Evolutionary conservation across 148 eudicot species (phyloP), one percentile per base, ranked within the genome.

Genomic region (Nepenthes gracilis): DNA sequence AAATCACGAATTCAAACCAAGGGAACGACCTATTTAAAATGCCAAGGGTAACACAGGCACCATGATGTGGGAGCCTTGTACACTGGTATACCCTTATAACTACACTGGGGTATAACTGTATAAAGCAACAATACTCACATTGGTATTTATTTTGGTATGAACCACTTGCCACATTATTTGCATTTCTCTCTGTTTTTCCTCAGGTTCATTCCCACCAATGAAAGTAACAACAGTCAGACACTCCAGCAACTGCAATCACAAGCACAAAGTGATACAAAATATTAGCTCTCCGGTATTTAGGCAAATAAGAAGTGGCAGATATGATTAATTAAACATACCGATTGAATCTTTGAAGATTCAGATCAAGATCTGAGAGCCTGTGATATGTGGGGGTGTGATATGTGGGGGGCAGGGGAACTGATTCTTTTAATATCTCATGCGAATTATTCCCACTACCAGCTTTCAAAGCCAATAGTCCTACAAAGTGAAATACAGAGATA

Each of bases 101-200:
- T 23, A 23, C 1, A 8, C 45, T 40, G 45, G 8, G 8, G 8
- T 4, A 4, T 40, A 40, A 40, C 8, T 40, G 32, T 50, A 61
- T 9, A n/a, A 23, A 12, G 56, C 5, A 50, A 37, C n/a, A 2
- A 54, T 1, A 64, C 96, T 40, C 81, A 93, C 99, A 75, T 93
- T 93, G 63, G 84, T 50, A 60, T 84, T 85, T 70, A 85, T 61
- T 77, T 93, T 93, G 37, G 95, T 95, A 62, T 81, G 85, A 70
- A 83, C 87, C 66, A 93, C 85, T 76, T 93, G 91, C 96, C 95
- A 93, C 95, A 88, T 84, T 40, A 82, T 64, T 71, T 88, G 95
- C 99, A 93, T 86, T 33, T 89, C 68, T 67, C 65, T 76, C 54
- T 93, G 87, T 6, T 89, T 88, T 67, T 86, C 88, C 70, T 82